Percentiles rank a stretch among this genome's conserved stretches.
phyloP scores from a whole-genome alignment of 2,329 filamentous ascomycete species.

The Zymoseptoria crescenta region DNA sequence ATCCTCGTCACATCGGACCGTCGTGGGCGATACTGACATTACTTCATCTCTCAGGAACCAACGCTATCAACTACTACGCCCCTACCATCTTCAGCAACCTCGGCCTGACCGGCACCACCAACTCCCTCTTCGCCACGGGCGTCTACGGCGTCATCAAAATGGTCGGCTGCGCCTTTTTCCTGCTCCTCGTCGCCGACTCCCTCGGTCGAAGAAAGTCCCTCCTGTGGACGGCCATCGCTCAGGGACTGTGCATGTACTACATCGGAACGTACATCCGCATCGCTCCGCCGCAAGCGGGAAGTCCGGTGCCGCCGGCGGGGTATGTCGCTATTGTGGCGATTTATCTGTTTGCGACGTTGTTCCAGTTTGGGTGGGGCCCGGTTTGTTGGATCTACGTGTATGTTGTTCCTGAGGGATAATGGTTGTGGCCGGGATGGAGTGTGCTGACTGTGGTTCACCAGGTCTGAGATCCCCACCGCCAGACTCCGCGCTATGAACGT shows the following conservation, averaged over 20 bases:
- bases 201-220: conserved; percentile 57
- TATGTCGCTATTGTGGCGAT: conserved; percentile 65
- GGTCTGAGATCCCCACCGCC: conserved; percentile 62
- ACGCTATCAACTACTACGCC: conserved; percentile 54
- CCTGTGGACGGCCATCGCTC: conserved; percentile 37
- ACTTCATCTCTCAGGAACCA: conserved; percentile 37
- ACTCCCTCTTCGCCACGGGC: conserved; percentile 63
- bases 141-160: conserved; percentile 68
- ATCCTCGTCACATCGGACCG: conserved; percentile 37
- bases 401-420: no score
- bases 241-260: conserved; percentile 57
- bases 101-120: conserved; percentile 50
- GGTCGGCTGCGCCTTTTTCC: conserved; percentile 54
- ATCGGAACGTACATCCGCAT: conserved; percentile 64
- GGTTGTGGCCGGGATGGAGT: conserved; percentile 27
- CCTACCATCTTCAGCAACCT: conserved; percentile 61
- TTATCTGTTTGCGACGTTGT: conserved; percentile 63
- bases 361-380: conserved; percentile 59
- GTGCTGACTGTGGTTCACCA: conserved; percentile 56
- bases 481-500: conserved; percentile 60
- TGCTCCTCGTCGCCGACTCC: conserved; percentile 63
- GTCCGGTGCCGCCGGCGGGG: conserved; percentile 52
- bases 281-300: conserved; percentile 48
- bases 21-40: not conserved
- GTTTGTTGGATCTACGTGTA: conserved; percentile 63